Evolutionary conservation across 495 filamentous ascomycete species (phyloP).

Genomic region (Penicillium coprophilum): DNA sequence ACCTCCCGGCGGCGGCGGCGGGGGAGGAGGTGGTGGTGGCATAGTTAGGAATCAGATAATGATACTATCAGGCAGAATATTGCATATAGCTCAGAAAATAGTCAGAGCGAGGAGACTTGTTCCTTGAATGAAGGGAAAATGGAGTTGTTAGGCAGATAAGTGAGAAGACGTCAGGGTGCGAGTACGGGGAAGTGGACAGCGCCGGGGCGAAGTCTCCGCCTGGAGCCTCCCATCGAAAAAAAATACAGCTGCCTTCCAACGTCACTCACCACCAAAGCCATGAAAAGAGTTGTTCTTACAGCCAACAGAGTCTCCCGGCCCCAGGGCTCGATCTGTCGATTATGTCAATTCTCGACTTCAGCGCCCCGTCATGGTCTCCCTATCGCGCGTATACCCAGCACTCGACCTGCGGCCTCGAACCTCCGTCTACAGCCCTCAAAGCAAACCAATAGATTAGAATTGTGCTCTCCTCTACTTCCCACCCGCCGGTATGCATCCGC

Average conservation of each 20-base stretch:
- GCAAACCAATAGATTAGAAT: slow-evolving; percentile 3
- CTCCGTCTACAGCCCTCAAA: slow-evolving; percentile 23
- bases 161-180: slow-evolving; percentile 29
- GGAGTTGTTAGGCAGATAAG: slow-evolving; percentile 28
- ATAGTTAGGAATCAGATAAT: slow-evolving; percentile 36
- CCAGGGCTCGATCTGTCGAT: slow-evolving; percentile 37
- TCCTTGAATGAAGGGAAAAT: slow-evolving; percentile 25
- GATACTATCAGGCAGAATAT: slow-evolving; percentile 2
- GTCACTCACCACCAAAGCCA: slow-evolving; percentile 20
- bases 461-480: neutral
- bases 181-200: slow-evolving; percentile 30
- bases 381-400: slow-evolving; percentile 19
- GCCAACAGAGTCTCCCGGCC: slow-evolving; percentile 25
- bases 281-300: slow-evolving; percentile 38
- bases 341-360: slow-evolving; percentile 37
- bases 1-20: slow-evolving; percentile 59
- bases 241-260: slow-evolving; percentile 18
- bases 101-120: slow-evolving; percentile 14
- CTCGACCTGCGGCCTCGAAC: slow-evolving; percentile 8
- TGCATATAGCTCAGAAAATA: slow-evolving; percentile 11
- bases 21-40: slow-evolving; percentile 74
- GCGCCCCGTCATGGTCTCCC: slow-evolving; percentile 22
- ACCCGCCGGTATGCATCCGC: slow-evolving; percentile 18
- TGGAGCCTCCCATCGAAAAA: slow-evolving; percentile 28
- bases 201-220: slow-evolving; percentile 30